Conservation (phyloP, 2,329 filamentous ascomycete species). For the Sordariomycetes sp. region DNA sequence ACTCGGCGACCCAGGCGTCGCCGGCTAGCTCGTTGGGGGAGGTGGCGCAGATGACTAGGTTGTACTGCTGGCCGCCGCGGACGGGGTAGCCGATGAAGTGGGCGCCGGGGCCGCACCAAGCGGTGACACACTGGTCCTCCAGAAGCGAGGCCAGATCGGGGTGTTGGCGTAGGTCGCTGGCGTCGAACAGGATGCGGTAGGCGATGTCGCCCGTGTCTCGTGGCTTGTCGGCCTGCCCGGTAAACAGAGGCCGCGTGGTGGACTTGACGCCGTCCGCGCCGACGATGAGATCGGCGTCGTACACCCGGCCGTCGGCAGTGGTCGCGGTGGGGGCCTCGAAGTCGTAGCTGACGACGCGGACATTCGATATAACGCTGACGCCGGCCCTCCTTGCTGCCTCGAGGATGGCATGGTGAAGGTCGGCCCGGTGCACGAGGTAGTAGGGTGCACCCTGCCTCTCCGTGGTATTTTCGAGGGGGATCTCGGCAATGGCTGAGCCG, state of each 20-base stretch:
- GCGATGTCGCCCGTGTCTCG: conserved; percentile 16
- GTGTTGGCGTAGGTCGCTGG: conserved; percentile 12
- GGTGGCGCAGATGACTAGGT: conserved; percentile 10
- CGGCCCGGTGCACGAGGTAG: conserved; percentile 6
- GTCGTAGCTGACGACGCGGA: neutral
- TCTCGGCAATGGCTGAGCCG: conserved; percentile 1
- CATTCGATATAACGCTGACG: neutral
- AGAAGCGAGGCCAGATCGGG: conserved; percentile 12
- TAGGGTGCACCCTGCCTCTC: conserved; percentile 8
- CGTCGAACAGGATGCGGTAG: conserved; percentile 16
- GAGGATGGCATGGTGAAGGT: conserved; percentile 7
- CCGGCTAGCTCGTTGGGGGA: neutral
- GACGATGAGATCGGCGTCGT: neutral
- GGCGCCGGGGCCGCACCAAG: conserved; percentile 16
- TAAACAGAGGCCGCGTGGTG: neutral
- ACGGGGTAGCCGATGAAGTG: conserved; percentile 18
- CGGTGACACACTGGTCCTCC: conserved; percentile 13
- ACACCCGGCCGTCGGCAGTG: neutral
- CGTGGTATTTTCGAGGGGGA: conserved; percentile 8
- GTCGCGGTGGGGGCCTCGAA: conserved; percentile 1
- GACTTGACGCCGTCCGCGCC: neutral
- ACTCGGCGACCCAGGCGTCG: too few relatives aligned
- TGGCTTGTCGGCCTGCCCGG: conserved; percentile 5
- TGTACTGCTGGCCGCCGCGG: conserved; percentile 14
- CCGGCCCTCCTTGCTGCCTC: neutral